Conservation (phyloP, 2,329 filamentous ascomycete species). For the Macrophomina pseudophaseolina region DNA sequence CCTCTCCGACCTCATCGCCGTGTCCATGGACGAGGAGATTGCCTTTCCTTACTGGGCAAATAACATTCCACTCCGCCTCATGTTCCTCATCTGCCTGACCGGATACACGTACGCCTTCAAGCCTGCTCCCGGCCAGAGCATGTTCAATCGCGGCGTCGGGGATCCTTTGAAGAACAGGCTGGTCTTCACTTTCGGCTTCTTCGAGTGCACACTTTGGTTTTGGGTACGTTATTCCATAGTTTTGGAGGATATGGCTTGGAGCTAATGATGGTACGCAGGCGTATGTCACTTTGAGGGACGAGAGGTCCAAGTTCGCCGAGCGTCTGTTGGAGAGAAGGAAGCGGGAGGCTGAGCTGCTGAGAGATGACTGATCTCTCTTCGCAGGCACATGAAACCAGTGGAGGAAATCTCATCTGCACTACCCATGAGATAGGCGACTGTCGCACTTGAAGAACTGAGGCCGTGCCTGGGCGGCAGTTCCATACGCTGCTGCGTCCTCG, state of each 20-base stretch:
- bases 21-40: conserved; percentile 50
- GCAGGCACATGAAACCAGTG: background rate
- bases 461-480: too few species aligned
- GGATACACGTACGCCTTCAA: conserved; percentile 70
- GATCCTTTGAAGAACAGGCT: conserved; percentile 74
- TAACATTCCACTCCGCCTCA: conserved; percentile 67
- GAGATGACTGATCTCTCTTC: background rate
- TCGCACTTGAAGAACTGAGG: too few species aligned
- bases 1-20: conserved; percentile 53
- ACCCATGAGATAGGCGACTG: too few species aligned
- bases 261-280: conserved; percentile 32
- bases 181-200: conserved; percentile 81
- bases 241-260: background rate
- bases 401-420: too few species aligned
- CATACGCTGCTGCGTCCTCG: too few species aligned
- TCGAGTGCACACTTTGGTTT: conserved; percentile 86
- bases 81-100: conserved; percentile 65
- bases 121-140: conserved; percentile 50
- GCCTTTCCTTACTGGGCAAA: conserved; percentile 55
- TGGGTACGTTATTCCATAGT: conserved; percentile 62
- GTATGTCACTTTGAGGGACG: conserved; percentile 44
- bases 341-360: conserved; percentile 33
- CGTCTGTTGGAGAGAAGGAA: conserved; percentile 41
- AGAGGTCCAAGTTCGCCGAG: conserved; percentile 39
- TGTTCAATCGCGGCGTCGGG: conserved; percentile 27